Base-by-base conservation (phyloP, 129 eudicot genomes). In the Artemisia argyi region DNA sequence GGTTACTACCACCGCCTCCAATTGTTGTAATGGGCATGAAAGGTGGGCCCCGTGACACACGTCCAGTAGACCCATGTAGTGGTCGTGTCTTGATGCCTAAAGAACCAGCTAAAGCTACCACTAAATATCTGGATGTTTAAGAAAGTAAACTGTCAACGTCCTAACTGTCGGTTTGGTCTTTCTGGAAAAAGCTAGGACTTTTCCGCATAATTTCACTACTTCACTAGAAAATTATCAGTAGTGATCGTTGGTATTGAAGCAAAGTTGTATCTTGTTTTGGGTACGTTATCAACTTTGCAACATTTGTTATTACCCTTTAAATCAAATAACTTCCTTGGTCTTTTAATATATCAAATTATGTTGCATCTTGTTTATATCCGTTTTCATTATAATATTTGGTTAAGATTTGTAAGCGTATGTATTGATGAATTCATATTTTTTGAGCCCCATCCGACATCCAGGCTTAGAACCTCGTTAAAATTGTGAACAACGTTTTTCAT, bases 51-150 rank as follows among this genome's bases (percentile, higher is more conserved):
- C 88, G 91, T 35, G 96, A 94, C 87, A 88, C 76, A 56, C 85
- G 12, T 56, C 61, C 61, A 5, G 61, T 56, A 3, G 61, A 56
- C 26, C 28, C 61, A 9, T 51, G 15, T 51, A 51, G 56, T 51
- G 98, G 97, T 50, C 89, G 88, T 8, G 74, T 85, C 70, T 11
- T 84, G 76, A 76, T 76, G 24, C 71, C 83, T 1, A 85, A 77
- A 44, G 79, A 75, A 65, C 73, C 90, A 19, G 61, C 74, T 15
- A 74, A 56, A 60, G 65, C 77, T 48, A 66, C 54, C 73, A 63
- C 42, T 12, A 48, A 44, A 39, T 44, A 76, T 6, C 58, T 42
- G 46, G 84, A 68, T 8, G 68, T 48, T 47, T 17, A 32, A 47
- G 49, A 68, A 60, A 74, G 44, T 62, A 49, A 68, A 47, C 7